Evolutionary conservation across 768 basidiomycete genomes (phyloP), one percentile per base, ranked within the genome.

Genomic region (Rhizopogon roseolus): DNA sequence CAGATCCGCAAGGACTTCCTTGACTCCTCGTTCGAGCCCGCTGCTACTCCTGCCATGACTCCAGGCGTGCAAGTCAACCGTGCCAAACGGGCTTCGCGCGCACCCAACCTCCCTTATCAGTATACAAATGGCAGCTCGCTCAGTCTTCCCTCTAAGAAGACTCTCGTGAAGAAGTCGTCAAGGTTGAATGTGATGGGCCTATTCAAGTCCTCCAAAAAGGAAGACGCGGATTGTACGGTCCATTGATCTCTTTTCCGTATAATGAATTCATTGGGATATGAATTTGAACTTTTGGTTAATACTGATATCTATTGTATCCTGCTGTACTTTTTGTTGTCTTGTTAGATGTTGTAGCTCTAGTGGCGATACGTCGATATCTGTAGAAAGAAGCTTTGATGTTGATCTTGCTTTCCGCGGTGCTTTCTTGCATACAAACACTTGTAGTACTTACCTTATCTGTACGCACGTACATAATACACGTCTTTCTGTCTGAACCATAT

Each of bases 1-100:
- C 63, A 61, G 17, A 66, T 71, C 54, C 69, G 67, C 42, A 63
- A 49, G 57, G 76, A 76, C 42, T 81, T 81, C 51, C 54, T 79
- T 57, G 69, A 71, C 14, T 62, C 70, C n/a, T 78, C 77, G 34
- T 80, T 79, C 56, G 62, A 64, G n/a, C 75, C 76, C 14, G 36
- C 61, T 5, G 50, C 43, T 28, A 43, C 48, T 1, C 48, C 57
- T 9, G 54, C 19, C 46, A 48, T 58, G 22, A 55, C 55, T 27
- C 43, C 51, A 37, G 29, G 29, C 13, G 54, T 41, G 11, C 17
- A 34, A 40, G 49, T 32, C 10, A 11, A 28, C 41, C 55, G 51
- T 37, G 16, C 45, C 1, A 55, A 46, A 50, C 39, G 51, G 11
- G 28, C 42, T 17, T 54, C 44, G 25, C 56, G 50, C 4, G 50